These are phyloP conservation scores for Isoetes engelmannii DNA, from an alignment of 83 land plant genomes.

Conservation along the genomic window DNA sequence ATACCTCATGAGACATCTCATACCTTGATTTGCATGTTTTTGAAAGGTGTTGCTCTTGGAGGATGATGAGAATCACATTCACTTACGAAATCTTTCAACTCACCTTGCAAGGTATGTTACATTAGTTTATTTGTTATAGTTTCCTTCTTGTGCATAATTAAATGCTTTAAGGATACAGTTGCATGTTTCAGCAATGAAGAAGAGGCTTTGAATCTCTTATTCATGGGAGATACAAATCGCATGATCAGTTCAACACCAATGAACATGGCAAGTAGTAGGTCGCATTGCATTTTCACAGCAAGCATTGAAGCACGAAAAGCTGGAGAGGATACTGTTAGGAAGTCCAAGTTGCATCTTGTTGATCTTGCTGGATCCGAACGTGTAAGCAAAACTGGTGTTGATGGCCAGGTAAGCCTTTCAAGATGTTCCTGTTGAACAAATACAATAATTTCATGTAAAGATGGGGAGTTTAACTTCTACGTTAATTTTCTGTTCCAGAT, in stretches of 20 bases:
- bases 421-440: not conserved
- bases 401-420: constrained; percentile 29
- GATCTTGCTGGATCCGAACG: constrained; percentile 41
- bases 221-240: constrained; percentile 37
- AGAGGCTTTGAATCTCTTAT: constrained; percentile 32
- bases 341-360: constrained; percentile 35
- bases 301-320: constrained; percentile 32
- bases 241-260: constrained; percentile 39
- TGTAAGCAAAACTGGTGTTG: constrained; percentile 36
- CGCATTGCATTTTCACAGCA: constrained; percentile 39
- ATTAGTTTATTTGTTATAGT: constrained; percentile 1
- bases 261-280: constrained; percentile 40
- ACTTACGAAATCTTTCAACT: constrained; percentile 31
- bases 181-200: constrained; percentile 28
- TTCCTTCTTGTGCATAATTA: not conserved
- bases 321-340: constrained; percentile 34
- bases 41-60: constrained; percentile 30
- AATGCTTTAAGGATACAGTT: not conserved
- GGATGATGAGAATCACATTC: constrained; percentile 33
- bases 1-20: not conserved
- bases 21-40: constrained; percentile 4
- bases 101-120: constrained; percentile 43
- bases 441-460: not conserved
- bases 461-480: constrained; percentile 1
- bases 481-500: constrained; percentile 13